Percentiles rank a stretch among this genome's conserved stretches.
These are phyloP conservation scores for Capsella bursapastoris DNA, from an alignment of 345 rosid species.

Conservation along the genomic window DNA sequence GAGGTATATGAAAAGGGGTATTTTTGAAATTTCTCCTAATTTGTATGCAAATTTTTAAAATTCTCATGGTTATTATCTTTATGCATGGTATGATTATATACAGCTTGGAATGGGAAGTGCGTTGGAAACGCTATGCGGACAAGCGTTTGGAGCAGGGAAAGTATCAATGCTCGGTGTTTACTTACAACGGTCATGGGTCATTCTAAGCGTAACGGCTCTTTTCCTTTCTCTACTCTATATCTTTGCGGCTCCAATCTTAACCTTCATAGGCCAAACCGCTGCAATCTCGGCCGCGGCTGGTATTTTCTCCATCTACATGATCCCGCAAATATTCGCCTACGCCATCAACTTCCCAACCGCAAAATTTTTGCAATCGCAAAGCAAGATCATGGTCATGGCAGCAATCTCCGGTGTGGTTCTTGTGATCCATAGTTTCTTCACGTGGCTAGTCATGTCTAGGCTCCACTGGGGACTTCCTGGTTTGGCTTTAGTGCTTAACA, in stretches of 20 bases:
- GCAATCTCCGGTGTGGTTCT: conserved; percentile 60
- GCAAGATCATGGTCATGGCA: conserved; percentile 91
- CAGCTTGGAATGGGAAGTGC: conserved; percentile 99
- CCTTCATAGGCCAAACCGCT: conserved; percentile 73
- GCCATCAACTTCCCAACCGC: conserved; percentile 74
- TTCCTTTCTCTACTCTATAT: conserved; percentile 60
- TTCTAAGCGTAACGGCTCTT: conserved; percentile 61
- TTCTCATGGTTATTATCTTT: not conserved
- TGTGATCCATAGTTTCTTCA: conserved; percentile 58
- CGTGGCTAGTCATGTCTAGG: conserved; percentile 75
- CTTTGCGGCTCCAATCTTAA: conserved; percentile 59
- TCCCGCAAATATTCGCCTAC: conserved; percentile 84
- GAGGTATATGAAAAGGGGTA: too few relatives aligned
- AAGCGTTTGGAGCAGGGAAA: conserved; percentile 88
- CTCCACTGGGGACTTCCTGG: conserved; percentile 76
- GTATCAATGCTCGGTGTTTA: conserved; percentile 82
- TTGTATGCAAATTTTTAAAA: not conserved
- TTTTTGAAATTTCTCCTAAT: too few relatives aligned
- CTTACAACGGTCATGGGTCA: conserved; percentile 94
- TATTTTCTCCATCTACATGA: conserved; percentile 71
- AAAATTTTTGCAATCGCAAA: conserved; percentile 87
- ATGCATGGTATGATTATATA: conserved; percentile 4
- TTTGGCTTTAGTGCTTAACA: conserved; percentile 69
- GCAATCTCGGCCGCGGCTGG: conserved; percentile 72
- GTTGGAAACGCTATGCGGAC: conserved; percentile 91